Evolutionary conservation across 129 eudicot genomes (phyloP), one percentile per base, ranked within the genome.

Genomic region (Artemisia annua): DNA sequence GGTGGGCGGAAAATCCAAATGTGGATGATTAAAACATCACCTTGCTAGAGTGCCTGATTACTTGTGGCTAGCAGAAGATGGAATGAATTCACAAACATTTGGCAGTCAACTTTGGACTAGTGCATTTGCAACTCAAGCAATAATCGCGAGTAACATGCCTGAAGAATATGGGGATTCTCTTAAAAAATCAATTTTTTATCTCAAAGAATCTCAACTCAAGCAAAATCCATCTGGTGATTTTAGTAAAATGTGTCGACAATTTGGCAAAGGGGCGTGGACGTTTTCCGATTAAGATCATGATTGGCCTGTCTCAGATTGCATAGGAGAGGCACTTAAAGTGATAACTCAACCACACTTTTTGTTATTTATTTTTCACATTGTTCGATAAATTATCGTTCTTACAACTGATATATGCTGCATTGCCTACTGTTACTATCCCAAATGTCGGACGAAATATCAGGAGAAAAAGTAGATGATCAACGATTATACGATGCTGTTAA

Each of bases 21-120:
- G 85, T 91, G 0, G 85, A 83, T 8, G 95, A 85, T 83, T 83
- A 22, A 90, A 87, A 69, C 76, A 63, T 59, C 95, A 87, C 28
- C 84, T 87, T 4, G 94, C 97, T 32, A 70, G 97, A 77, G 80
- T 90, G 15, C 91, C 89, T 0, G 95, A 90, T 63, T 87, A 73
- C 73, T 63, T 85, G 22, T 90, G 97, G 97, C 72, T 90, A 19
- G 91, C 95, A 3, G 95, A 90, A 73, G 95, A 90, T 78, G 97
- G 97, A 58, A 87, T 90, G 95, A 90, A 81, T 72, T 46, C 73
- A 83, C 95, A 90, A 82, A 79, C 83, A 30, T 85, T 77, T 69
- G 95, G 91, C 50, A 87, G 94, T 71, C 95, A 90, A 63, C 8
- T 87, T 5, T 87, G 97, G 95, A 85, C 75, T 20, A 70, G 82